A percentile compares a stretch with the other conserved stretches of the same genome.
Evolutionary conservation across 441 rosid genomes (phyloP).

Genomic region (Bocquillonia castaneifolia): DNA sequence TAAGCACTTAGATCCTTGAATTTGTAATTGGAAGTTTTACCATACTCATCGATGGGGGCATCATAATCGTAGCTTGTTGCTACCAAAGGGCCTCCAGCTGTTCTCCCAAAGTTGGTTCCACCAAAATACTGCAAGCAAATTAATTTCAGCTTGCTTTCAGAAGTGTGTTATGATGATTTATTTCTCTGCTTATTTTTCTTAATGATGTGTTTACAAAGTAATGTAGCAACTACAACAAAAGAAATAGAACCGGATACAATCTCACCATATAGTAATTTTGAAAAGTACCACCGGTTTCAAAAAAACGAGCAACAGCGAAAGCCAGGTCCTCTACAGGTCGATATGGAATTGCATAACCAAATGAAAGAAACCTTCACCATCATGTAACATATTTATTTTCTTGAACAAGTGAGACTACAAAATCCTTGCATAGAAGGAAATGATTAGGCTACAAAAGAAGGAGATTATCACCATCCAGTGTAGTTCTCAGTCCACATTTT

Average conservation of each 20-base stretch:
- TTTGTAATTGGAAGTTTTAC: constrained; percentile 27
- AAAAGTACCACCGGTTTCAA: constrained; percentile 62
- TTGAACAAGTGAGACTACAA: constrained; percentile 5
- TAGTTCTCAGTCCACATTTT: constrained; percentile 76
- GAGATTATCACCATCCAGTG: constrained; percentile 46
- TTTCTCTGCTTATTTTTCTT: too few species aligned
- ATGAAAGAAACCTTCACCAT: constrained; percentile 49
- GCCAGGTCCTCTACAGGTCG: constrained; percentile 73
- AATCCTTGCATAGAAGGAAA: constrained; percentile 1
- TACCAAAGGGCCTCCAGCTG: constrained; percentile 60
- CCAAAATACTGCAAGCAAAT: constrained; percentile 60
- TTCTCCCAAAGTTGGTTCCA: constrained; percentile 69
- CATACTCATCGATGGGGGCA: constrained; percentile 70
- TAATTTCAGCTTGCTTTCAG: constrained; percentile 18
- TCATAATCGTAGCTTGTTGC: constrained; percentile 74
- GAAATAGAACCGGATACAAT: not conserved
- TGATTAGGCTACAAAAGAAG: not conserved
- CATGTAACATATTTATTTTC: not conserved
- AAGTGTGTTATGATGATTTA: not conserved
- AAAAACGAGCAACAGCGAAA: constrained; percentile 63
- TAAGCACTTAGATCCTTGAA: not conserved
- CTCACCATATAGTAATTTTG: constrained; percentile 72
- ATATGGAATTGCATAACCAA: constrained; percentile 61
- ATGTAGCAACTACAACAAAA: not conserved
- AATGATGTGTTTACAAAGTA: not conserved